Evolutionary conservation across 352 stramenopile genomes (phyloP), one percentile per base, ranked within the genome.

Genomic region (Pythium aquatile): DNA sequence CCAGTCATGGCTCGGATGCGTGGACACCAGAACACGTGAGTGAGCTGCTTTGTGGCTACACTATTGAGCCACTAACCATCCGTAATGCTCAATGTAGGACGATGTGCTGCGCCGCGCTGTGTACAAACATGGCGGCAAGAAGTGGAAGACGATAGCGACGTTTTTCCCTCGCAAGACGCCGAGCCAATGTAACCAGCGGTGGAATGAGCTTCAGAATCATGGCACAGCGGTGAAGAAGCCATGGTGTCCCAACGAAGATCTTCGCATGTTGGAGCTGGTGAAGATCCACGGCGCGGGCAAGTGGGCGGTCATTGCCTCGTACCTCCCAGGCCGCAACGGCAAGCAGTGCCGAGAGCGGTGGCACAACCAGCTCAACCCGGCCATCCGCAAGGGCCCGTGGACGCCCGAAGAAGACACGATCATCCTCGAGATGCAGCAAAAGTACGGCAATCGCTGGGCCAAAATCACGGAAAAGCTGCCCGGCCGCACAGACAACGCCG

Each of bases 401-500:
- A 90, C 85, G 0, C 48, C 72, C 0, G 76, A 97, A 46, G 94
- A 98, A 73, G 87, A 98, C 57, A 61, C 77, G 14, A 88, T 91
- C 37, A 88, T 98, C 47, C 44, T 94, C 55, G 61, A 78, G 14
- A 83, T 91, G 74, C 91, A 98, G 58, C 73, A 71, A 33, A 78
- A 85, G 61, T 84, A 89, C 40, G 98, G 98, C 16, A 99, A 99
- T 68, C 84, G 91, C 26, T 99, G 98, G 98, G 93, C 94, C 5
- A 96, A 98, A 74, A 99, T 99, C 72, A 96, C 97, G 0, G 94
- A 98, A 71, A 78, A 88, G 17, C 74, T 99, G n/a, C 94, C 94
- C 20, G 97, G 97, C 2, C 79, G 97, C 3, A 96, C 87, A 0
- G 96, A 99, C 68, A 99, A 99, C 53, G 90, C 91, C 3, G 97